Evolutionary conservation across 805 yeast species (phyloP).

Genomic region (Sporopachydermia lactativora): DNA sequence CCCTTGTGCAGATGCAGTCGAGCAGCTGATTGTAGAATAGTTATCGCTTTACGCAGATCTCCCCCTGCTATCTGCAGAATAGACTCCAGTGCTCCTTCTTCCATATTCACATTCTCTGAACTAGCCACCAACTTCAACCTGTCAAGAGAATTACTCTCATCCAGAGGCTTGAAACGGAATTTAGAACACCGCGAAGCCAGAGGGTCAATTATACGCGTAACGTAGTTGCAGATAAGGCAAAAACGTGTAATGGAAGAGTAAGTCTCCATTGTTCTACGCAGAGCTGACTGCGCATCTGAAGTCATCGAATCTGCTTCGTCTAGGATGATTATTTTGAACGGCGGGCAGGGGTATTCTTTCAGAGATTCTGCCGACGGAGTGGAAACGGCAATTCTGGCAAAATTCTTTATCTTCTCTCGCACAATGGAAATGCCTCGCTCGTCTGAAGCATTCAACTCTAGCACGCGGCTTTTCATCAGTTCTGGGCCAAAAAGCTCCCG

Average conservation of each 20-base stretch:
- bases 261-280: slow-evolving; percentile 88
- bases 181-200: slow-evolving; percentile 93
- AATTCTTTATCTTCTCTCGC: slow-evolving; percentile 70
- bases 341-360: slow-evolving; percentile 84
- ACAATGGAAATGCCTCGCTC: slow-evolving; percentile 85
- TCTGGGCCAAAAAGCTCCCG: slow-evolving; percentile 67
- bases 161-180: slow-evolving; percentile 76
- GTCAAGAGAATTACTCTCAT: slow-evolving; percentile 50
- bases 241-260: slow-evolving; percentile 85
- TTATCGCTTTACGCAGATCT: slow-evolving; percentile 87
- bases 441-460: slow-evolving; percentile 82
- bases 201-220: slow-evolving; percentile 93
- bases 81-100: slow-evolving; percentile 43
- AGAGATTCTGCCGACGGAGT: slow-evolving; percentile 60
- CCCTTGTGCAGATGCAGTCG: slow-evolving; percentile 26
- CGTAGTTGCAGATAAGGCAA: slow-evolving; percentile 90
- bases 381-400: slow-evolving; percentile 76
- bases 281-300: slow-evolving; percentile 87
- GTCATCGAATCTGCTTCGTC: slow-evolving; percentile 99
- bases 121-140: slow-evolving; percentile 52
- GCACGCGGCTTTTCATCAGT: slow-evolving; percentile 52
- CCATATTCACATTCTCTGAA: slow-evolving; percentile 29
- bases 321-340: slow-evolving; percentile 80
- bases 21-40: slow-evolving; percentile 74
- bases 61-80: slow-evolving; percentile 70